Base-by-base conservation (phyloP, 306 rosid species). In the Arachis hypogaea region DNA sequence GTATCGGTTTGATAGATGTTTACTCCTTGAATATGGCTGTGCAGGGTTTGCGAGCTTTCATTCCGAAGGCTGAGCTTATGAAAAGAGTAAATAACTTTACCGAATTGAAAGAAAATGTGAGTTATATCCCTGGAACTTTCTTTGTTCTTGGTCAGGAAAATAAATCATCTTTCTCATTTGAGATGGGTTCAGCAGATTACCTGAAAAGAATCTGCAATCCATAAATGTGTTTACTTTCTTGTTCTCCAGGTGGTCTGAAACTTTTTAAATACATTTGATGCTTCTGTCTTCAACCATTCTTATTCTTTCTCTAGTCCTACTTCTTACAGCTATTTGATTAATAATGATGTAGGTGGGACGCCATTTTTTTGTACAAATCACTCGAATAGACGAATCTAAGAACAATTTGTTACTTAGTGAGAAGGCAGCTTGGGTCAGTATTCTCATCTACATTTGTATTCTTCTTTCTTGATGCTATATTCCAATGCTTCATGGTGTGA, bases 31-130 rank as follows among this genome's bases (percentile, higher is more conserved):
- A 29, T 73, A 76, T 79, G 38, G 50, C 11, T 78, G 75, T 69
- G 68, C 90, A 94, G 99, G 99, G 99, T 63, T 77, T 89, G 82
- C 85, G 97, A 54, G 97, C 95, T 78, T 94, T 92, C 74, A 79
- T 94, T 75, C 96, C 99, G 42, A 94, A 92, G 82, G 82, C 89
- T 14, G 99, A 92, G 82, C 89, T 94, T 73, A 61, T 87, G 80
- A 92, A 79, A 59, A 84, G 85, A 88, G 89, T 81, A 69, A 85
- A 88, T 78, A 88, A 74, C 85, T 85, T 92, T 80, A 80, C 96
- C 9, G 97, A 94, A 54, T 82, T 92, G 80, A 94, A 88, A 76
- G 95, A 88, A 84, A 77, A 90, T 56, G 99, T 89, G 70, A 84
- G 95, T 83, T 63, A 29, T 52, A 63, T 38, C 71, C 56, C 40